Conservation (phyloP, 1,139 yeast genomes). For the Scheffersomyces quercinus region DNA sequence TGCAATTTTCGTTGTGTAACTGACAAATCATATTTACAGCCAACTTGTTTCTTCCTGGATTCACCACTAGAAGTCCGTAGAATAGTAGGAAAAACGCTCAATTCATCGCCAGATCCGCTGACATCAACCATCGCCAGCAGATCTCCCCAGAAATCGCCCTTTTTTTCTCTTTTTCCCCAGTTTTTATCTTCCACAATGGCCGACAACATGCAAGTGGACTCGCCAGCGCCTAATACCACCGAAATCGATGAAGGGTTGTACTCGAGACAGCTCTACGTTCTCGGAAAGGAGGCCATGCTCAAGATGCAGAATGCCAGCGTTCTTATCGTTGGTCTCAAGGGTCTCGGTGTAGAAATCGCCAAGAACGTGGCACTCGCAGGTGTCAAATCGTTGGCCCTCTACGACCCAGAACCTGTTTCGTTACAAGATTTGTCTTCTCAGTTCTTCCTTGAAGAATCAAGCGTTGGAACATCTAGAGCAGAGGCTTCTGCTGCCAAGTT, state of each 20-base stretch:
- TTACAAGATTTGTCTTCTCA: conserved; percentile 83
- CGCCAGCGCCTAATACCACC: conserved; percentile 37
- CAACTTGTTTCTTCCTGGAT: too few relatives aligned
- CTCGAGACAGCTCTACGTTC: conserved; percentile 91
- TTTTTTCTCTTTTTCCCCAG: too few relatives aligned
- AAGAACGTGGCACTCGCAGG: conserved; percentile 97
- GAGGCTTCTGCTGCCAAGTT: conserved; percentile 63
- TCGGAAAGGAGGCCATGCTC: conserved; percentile 97
- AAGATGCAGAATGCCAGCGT: conserved; percentile 94
- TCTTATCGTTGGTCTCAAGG: conserved; percentile 81
- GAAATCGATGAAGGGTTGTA: conserved; percentile 90
- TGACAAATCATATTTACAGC: too few relatives aligned
- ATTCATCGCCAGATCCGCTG: too few relatives aligned
- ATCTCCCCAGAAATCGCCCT: too few relatives aligned
- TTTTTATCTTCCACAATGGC: conserved; percentile 16
- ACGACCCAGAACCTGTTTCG: conserved; percentile 73
- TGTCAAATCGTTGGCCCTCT: conserved; percentile 85
- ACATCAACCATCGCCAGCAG: too few relatives aligned
- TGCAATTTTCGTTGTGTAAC: too few relatives aligned
- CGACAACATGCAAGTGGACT: conserved; percentile 56
- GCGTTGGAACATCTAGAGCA: conserved; percentile 76
- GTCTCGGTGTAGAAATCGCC: conserved; percentile 93
- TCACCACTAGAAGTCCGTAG: too few relatives aligned
- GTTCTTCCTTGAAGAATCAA: conserved; percentile 65
- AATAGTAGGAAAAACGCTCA: too few relatives aligned